phyloP scores from a whole-genome alignment of 139 green algal species.

The Chlamydomonas schloesseri region DNA sequence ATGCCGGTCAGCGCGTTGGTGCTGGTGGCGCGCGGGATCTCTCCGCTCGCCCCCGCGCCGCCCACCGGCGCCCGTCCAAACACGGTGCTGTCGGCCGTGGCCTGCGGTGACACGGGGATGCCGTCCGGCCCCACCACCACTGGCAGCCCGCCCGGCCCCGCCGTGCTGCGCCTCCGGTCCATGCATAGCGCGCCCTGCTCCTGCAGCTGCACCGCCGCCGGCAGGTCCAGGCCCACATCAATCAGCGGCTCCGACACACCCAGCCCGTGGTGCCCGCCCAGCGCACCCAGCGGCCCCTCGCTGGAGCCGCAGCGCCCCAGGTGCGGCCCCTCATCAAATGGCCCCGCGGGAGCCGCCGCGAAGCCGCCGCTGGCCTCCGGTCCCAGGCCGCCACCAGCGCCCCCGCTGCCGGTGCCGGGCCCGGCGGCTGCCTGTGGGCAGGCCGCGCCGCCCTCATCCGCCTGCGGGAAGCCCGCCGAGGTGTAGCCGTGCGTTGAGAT shows the following conservation, averaged over 20 bases:
- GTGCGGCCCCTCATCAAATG: background rate
- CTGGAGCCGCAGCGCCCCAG: background rate
- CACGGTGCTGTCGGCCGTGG: too few species aligned
- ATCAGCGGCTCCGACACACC: constrained; percentile 26
- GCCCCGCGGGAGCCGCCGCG: constrained; percentile 15
- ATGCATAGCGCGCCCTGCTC: background rate
- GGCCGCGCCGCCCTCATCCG: constrained; percentile 36
- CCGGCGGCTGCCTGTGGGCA: background rate
- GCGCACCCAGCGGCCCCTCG: background rate
- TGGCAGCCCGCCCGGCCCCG: background rate
- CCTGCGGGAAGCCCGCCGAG: constrained; percentile 26
- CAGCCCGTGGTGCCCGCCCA: background rate
- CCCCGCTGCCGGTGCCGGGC: background rate
- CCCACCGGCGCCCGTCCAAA: background rate
- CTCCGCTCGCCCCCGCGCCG: background rate
- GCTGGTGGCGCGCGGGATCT: background rate
- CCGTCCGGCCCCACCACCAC: too few species aligned
- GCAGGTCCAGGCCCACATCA: constrained; percentile 37
- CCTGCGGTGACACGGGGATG: too few species aligned
- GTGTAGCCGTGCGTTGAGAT: constrained; percentile 13
- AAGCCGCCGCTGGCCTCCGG: background rate
- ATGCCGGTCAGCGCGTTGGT: background rate
- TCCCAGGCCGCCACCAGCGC: background rate
- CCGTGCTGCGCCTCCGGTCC: constrained; percentile 20
- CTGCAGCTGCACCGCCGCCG: constrained; percentile 39